Evolutionary conservation across 208 protist genomes (phyloP), one percentile per base, ranked within the genome.

Genomic region (Leishmania martiniquensis): DNA sequence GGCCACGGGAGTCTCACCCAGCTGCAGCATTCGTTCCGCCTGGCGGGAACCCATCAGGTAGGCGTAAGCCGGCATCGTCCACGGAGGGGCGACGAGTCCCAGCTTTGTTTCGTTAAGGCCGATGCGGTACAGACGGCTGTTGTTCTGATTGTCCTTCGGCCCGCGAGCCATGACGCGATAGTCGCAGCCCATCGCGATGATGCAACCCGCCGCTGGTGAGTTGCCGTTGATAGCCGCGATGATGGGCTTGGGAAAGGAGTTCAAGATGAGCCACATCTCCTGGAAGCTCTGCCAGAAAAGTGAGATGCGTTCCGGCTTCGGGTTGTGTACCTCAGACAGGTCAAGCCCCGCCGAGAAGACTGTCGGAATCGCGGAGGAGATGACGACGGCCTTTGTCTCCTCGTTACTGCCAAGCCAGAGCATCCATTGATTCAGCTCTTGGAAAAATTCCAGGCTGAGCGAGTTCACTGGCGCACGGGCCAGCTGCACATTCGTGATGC

Each of bases 401-500:
- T 96, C 92, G 68, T 91, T 89, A 85, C 88, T 93, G 70, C 92
- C 88, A 72, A 96, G 84, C 88, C 90, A 96, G 47, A 94, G 85
- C 83, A 96, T 84, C 92, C 92, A 96, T 79, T 91, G 87, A 81
- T 93, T 93, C 54, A 96, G 63, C 84, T 96, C 92, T 75, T 91
- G 85, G 73, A 96, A 80, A 45, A 93, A 71, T 76, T 94, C 92
- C 29, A 93, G 81, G 84, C 83, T 92, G 47, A 96, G 80, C 47
- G 88, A 91, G 86, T 96, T 96, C 52, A 93, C 88, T 15, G 92
- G 89, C 6, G 80, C 72, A 47, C 89, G 87, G 22, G 81, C 78
- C 69, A 96, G 75, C 77, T 89, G 77, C 70, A 96, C 73, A 57
- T 78, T 83, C 25, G 84, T 86, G 52, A 96, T 83, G 74, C 92